Evolutionary conservation across 1,139 yeast genomes (phyloP).

Genomic region (Geotrichum aggregatum): DNA sequence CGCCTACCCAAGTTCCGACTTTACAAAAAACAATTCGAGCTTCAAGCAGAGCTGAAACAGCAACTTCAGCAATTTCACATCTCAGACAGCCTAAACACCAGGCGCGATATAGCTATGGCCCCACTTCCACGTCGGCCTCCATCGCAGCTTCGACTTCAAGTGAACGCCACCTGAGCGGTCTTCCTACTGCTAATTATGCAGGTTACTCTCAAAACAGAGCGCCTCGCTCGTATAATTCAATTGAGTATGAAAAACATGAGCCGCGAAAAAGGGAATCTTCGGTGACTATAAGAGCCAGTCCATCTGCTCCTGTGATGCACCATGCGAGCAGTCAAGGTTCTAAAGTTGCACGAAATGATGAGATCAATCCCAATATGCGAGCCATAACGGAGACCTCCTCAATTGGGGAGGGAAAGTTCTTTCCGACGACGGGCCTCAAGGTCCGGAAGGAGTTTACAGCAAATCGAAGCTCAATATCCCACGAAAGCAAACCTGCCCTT

Average conservation of each 20-base stretch:
- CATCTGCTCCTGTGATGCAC: conserved; percentile 11
- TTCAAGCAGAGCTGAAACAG: conserved; percentile 8
- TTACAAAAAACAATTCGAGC: conserved; percentile 3
- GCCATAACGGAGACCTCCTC: conserved; percentile 6
- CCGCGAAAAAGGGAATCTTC: conserved; percentile 4
- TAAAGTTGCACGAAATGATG: not conserved
- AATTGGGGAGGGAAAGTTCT: conserved; percentile 13
- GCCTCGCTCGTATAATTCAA: conserved; percentile 8
- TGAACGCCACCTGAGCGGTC: conserved; percentile 1
- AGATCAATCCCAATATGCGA: conserved; percentile 6
- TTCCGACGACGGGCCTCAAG: conserved; percentile 18
- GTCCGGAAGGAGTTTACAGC: conserved; percentile 10
- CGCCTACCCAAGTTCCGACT: not conserved
- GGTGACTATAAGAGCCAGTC: conserved; percentile 12
- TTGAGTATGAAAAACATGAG: conserved; percentile 8
- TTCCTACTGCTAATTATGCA: conserved; percentile 1
- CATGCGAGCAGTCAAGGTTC: conserved; percentile 5
- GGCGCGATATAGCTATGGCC: conserved; percentile 7
- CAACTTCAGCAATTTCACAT: not conserved
- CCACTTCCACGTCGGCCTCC: conserved; percentile 4
- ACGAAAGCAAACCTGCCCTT: not conserved
- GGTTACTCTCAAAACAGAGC: not conserved
- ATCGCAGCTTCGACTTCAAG: conserved; percentile 5
- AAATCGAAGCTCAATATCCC: not conserved
- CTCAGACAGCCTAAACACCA: not conserved